These are phyloP conservation scores for Crotalaria pallida DNA, from an alignment of 306 rosid species.

Conservation along the genomic window DNA sequence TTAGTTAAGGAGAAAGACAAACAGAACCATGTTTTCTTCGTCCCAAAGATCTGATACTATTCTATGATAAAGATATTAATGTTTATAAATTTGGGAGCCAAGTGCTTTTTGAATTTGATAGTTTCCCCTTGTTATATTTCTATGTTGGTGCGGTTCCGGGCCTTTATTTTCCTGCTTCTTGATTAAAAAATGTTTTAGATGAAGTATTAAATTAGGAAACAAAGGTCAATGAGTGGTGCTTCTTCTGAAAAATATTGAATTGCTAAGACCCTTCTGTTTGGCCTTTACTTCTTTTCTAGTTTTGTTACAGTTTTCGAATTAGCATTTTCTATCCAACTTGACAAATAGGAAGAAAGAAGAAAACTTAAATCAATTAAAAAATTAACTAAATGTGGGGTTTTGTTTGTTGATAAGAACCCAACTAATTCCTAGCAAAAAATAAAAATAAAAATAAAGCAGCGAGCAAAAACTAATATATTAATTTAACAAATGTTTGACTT, in stretches of 20 bases:
- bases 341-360: slow-evolving; percentile 17
- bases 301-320: slow-evolving; percentile 24
- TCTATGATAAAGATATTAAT: slow-evolving; percentile 40
- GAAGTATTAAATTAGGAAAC: slow-evolving; percentile 34
- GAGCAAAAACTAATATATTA: background rate
- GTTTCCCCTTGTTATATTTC: slow-evolving; percentile 69
- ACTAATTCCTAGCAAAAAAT: slow-evolving; percentile 17
- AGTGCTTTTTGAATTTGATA: slow-evolving; percentile 70
- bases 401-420: slow-evolving; percentile 25
- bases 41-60: slow-evolving; percentile 50
- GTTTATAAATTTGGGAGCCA: slow-evolving; percentile 29
- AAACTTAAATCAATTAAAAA: background rate
- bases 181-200: slow-evolving; percentile 22
- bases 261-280: slow-evolving; percentile 33
- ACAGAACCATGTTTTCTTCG: slow-evolving; percentile 56
- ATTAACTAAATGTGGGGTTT: background rate
- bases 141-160: slow-evolving; percentile 36
- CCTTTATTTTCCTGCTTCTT: slow-evolving; percentile 34
- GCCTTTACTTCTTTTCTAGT: slow-evolving; percentile 28
- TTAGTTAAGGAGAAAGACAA: slow-evolving; percentile 61
- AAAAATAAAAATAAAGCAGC: background rate
- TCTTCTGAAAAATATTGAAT: slow-evolving; percentile 41
- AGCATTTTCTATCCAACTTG: slow-evolving; percentile 33
- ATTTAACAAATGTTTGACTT: slow-evolving; percentile 35
- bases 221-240: slow-evolving; percentile 74